These are phyloP conservation scores for Entomortierella lignicola DNA, from an alignment of 192 early-diverging fungal species.

Conservation along the genomic window DNA sequence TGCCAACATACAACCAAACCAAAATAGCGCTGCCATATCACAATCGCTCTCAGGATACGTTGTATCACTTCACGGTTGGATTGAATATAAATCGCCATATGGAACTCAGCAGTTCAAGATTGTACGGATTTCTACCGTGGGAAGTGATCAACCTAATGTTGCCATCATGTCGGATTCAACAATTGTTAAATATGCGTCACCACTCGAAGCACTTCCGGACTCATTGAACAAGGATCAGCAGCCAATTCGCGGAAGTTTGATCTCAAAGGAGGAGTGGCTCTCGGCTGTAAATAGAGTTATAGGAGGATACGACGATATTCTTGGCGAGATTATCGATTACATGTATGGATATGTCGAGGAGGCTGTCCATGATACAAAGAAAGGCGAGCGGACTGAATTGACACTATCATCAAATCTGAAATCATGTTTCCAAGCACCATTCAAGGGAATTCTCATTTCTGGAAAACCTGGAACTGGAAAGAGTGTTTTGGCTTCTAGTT, in stretches of 20 bases:
- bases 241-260: not conserved
- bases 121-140: slow-evolving; percentile 9
- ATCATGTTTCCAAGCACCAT: slow-evolving; percentile 18
- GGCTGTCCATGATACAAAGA: not conserved
- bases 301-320: slow-evolving; percentile 52
- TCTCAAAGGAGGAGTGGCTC: slow-evolving; percentile 22
- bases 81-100: slow-evolving; percentile 32
- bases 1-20: not conserved
- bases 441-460: slow-evolving; percentile 58
- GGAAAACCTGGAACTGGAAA: slow-evolving; percentile 68
- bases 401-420: not conserved
- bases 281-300: slow-evolving; percentile 10
- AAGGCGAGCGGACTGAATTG: not conserved
- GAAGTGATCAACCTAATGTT: not conserved
- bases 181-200: not conserved
- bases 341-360: slow-evolving; percentile 30
- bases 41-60: slow-evolving; percentile 34
- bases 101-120: slow-evolving; percentile 24
- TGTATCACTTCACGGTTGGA: slow-evolving; percentile 22
- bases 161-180: slow-evolving; percentile 33
- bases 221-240: not conserved
- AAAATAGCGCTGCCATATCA: slow-evolving; percentile 17
- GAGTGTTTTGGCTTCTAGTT: slow-evolving; percentile 56
- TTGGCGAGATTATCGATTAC: slow-evolving; percentile 37
- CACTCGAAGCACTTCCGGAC: not conserved